A percentile compares a stretch with the other conserved stretches of the same genome.
phyloP scores from a whole-genome alignment of 352 stramenopile genomes.

The Pythium plurisporium region DNA sequence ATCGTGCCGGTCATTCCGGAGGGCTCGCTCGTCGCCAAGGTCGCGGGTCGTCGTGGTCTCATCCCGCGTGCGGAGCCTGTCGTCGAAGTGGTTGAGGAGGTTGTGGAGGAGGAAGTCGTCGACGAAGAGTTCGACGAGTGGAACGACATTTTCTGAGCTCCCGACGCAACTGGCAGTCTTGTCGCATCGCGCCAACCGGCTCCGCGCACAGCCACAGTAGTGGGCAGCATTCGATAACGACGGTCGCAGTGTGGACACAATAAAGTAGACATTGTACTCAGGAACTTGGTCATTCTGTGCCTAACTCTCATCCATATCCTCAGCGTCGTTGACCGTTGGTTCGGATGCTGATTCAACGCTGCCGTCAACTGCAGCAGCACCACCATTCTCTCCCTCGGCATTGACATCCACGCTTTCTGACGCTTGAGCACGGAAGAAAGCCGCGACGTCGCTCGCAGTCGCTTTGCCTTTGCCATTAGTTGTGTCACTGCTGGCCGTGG shows the following conservation, averaged over 20 bases:
- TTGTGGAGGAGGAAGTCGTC: slow-evolving; percentile 59
- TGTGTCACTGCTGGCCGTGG: not conserved
- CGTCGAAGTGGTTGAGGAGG: slow-evolving; percentile 56
- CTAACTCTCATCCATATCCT: slow-evolving; percentile 20
- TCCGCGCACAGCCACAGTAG: no score
- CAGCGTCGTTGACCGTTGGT: not conserved
- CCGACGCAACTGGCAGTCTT: not conserved
- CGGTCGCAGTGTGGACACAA: not conserved
- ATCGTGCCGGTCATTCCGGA: slow-evolving; percentile 58
- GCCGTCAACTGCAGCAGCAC: not conserved
- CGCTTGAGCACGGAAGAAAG: slow-evolving; percentile 45
- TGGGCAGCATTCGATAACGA: no score
- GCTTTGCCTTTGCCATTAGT: slow-evolving; percentile 17
- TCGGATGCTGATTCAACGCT: not conserved
- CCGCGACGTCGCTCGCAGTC: slow-evolving; percentile 24
- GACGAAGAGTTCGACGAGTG: slow-evolving; percentile 85
- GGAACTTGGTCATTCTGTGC: not conserved
- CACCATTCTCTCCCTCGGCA: not conserved
- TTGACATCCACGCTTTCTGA: not conserved
- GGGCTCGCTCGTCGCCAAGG: slow-evolving; percentile 77
- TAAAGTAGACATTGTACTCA: slow-evolving; percentile 24
- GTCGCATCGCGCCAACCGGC: not conserved
- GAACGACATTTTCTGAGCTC: slow-evolving; percentile 84
- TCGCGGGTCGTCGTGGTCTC: slow-evolving; percentile 80
- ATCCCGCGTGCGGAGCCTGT: slow-evolving; percentile 70